Evolutionary conservation across 2,329 filamentous ascomycete species (phyloP), one percentile per base, ranked within the genome.

Genomic region (Curvularia sp.): DNA sequence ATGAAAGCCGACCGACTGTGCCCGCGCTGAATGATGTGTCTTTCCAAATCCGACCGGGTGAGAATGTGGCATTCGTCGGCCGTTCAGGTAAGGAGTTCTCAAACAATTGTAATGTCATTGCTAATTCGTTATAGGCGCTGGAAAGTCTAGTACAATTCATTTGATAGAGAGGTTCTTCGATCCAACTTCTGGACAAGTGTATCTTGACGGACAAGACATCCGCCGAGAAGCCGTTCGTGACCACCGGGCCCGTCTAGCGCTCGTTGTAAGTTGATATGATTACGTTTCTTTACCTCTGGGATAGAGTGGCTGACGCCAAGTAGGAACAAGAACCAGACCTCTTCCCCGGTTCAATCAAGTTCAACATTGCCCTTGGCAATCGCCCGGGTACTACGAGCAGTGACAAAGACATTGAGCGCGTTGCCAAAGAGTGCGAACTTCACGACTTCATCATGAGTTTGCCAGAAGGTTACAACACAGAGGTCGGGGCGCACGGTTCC

Each of bases 91-190:
- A 49, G 46, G 19, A 4, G 10, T 30, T 23, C 12, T 19, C 6
- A 32, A 30, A 18, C 18, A 7, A 18, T 13, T 9, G 15, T 15
- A 18, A 21, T 42, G 27, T 13, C 36, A 21, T 15, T 6, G n/a
- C 56, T 59, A 19, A 59, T 19, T 49, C 6, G n/a, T 19, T 4
- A 5, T 36, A 54, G 59, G 80, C 10, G 79, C 79, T 3, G 80
- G 80, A 21, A 82, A 82, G 64, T 79, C 77, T 1, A 79, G 78
- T n/a, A 74, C 76, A 1, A 73, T 81, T 10, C 71, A 79, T n/a
- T 63, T 82, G n/a, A 75, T 82, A 8, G 80, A 81, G 52, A 71
- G 80, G 7, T 81, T 81, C 64, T 81, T 78, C 57, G 79, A 80
- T 49, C 74, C 77, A 6, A 77, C 74, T 2, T 55, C 67, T 4